Evolutionary conservation across 2,329 filamentous ascomycete genomes (phyloP).

Genomic region (Colletotrichum cereale): DNA sequence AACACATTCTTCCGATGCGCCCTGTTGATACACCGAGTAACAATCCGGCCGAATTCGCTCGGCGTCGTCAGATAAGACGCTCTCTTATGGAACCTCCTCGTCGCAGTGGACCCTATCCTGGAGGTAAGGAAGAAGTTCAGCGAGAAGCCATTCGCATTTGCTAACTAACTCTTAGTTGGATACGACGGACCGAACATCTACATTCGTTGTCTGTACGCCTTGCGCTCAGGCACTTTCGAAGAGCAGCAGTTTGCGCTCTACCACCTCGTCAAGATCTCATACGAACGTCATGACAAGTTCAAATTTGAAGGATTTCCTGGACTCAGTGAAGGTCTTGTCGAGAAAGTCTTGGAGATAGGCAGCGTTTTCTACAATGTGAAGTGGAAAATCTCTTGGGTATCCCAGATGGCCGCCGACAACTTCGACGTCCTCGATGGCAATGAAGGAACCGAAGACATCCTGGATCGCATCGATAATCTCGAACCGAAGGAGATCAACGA

Average conservation of each 20-base stretch:
- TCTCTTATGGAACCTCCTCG: constrained; percentile 37
- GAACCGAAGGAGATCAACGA: constrained; percentile 68
- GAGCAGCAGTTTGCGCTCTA: constrained; percentile 95
- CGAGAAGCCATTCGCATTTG: neutral
- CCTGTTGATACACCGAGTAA: constrained; percentile 82
- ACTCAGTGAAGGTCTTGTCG: constrained; percentile 87
- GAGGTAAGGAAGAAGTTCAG: constrained; percentile 63
- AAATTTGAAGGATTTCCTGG: constrained; percentile 92
- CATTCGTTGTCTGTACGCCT: constrained; percentile 84
- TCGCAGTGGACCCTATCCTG: constrained; percentile 59
- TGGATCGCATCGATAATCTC: constrained; percentile 78
- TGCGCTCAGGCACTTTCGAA: constrained; percentile 81
- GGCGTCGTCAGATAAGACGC: constrained; percentile 62
- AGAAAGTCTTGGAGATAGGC: constrained; percentile 84
- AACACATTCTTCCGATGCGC: constrained; percentile 74
- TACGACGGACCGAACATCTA: constrained; percentile 91
- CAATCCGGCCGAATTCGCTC: constrained; percentile 76
- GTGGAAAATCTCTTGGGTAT: constrained; percentile 81
- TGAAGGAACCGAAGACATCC: constrained; percentile 63
- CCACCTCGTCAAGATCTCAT: constrained; percentile 95
- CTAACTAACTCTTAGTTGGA: constrained; percentile 54
- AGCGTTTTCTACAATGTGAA: constrained; percentile 84
- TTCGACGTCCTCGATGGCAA: constrained; percentile 58
- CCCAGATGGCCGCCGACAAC: constrained; percentile 57
- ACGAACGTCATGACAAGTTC: constrained; percentile 94